These are phyloP conservation scores for Rhizopogon salebrosus DNA, from an alignment of 768 basidiomycete species.

Conservation along the genomic window DNA sequence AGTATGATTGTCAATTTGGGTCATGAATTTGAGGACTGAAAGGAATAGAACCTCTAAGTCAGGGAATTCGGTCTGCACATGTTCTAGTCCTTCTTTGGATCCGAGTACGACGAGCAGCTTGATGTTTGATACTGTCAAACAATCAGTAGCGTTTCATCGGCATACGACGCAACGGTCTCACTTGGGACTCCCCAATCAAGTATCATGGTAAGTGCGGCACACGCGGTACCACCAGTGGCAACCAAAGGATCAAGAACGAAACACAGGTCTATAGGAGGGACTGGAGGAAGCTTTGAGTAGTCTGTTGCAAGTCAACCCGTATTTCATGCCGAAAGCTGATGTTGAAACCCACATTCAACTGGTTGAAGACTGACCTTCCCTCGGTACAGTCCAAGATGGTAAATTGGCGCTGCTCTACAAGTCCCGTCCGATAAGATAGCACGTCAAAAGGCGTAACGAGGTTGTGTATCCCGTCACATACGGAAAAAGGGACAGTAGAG, in stretches of 20 bases:
- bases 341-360: constrained; percentile 67
- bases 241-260: constrained; percentile 89
- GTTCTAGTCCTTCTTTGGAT: constrained; percentile 64
- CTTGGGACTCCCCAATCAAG: constrained; percentile 76
- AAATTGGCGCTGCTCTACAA: constrained; percentile 70
- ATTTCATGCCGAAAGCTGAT: background rate
- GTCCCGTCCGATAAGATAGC: background rate
- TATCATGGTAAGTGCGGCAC: constrained; percentile 84
- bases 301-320: constrained; percentile 39
- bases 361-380: constrained; percentile 86
- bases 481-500: constrained; percentile 81
- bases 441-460: constrained; percentile 1
- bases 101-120: constrained; percentile 82
- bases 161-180: constrained; percentile 24
- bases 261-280: constrained; percentile 74
- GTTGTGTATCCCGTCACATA: constrained; percentile 33
- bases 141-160: background rate
- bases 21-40: background rate
- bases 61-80: constrained; percentile 64
- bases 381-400: constrained; percentile 86
- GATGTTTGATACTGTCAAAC: constrained; percentile 52
- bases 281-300: constrained; percentile 82
- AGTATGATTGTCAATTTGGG: constrained; percentile 1
- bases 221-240: constrained; percentile 90
- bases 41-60: constrained; percentile 60